A percentile compares a stretch with the other conserved stretches of the same genome.
Conservation (phyloP, 768 basidiomycete genomes). For the Pleurotus djamor region DNA sequence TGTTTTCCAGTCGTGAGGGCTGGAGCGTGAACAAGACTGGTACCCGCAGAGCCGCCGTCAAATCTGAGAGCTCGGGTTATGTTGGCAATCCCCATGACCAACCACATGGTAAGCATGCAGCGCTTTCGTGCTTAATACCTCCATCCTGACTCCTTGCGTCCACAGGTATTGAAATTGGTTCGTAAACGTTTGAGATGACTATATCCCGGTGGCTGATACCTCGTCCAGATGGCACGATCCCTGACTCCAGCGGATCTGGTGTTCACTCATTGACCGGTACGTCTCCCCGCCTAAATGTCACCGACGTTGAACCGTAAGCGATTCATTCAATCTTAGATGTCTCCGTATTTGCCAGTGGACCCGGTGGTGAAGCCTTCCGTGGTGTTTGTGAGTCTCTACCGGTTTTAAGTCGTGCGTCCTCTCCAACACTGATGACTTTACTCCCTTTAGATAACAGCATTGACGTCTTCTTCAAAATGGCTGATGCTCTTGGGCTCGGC, state of each 20-base stretch:
- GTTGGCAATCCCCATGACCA: constrained; percentile 33
- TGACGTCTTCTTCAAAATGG: constrained; percentile 40
- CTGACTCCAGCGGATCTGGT: constrained; percentile 23
- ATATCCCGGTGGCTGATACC: not conserved
- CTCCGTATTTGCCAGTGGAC: constrained; percentile 42
- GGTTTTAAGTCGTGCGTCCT: not conserved
- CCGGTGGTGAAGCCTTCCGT: constrained; percentile 37
- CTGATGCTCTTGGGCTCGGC: constrained; percentile 29
- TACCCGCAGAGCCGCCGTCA: constrained; percentile 32
- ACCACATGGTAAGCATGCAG: constrained; percentile 20
- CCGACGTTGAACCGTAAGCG: not conserved
- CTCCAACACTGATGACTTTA: not conserved
- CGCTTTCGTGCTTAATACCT: not conserved
- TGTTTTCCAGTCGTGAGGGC: constrained; percentile 26
- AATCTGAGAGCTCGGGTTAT: constrained; percentile 16
- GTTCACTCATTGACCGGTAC: constrained; percentile 38
- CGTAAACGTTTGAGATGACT: constrained; percentile 6
- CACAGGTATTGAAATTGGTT: constrained; percentile 29
- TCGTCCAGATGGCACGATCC: constrained; percentile 30
- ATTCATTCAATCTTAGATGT: constrained; percentile 25
- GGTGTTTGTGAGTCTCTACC: constrained; percentile 34
- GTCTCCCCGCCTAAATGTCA: not conserved
- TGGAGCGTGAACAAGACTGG: constrained; percentile 30
- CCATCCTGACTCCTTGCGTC: not conserved
- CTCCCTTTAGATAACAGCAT: constrained; percentile 36